Evolutionary conservation across 1,284 basidiomycete genomes (phyloP).

Genomic region (Ceratobasidium sp.): DNA sequence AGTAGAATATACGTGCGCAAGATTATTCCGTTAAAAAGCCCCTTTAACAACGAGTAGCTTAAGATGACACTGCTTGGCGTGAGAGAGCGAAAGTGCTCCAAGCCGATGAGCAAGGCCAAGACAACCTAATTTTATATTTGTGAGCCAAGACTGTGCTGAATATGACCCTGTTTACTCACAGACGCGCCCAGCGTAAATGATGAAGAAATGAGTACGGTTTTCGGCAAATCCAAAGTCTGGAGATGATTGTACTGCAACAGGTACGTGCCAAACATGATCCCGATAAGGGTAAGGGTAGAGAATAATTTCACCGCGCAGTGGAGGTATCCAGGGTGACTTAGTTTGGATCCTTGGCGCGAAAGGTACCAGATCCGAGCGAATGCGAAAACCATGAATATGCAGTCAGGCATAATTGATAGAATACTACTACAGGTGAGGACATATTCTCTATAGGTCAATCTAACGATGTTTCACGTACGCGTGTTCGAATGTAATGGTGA

Average conservation of each 20-base stretch:
- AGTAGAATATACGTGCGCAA: no score
- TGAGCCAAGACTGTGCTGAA: not conserved
- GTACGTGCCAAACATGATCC: not conserved
- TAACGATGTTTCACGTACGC: not conserved
- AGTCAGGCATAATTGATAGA: slow-evolving; percentile 1
- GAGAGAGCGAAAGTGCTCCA: slow-evolving; percentile 28
- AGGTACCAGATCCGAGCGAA: slow-evolving; percentile 9
- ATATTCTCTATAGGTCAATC: not conserved
- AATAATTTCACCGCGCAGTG: not conserved
- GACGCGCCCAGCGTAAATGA: not conserved
- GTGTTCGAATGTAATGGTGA: slow-evolving; percentile 17
- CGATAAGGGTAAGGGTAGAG: not conserved
- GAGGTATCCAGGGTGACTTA: not conserved
- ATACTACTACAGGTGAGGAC: not conserved
- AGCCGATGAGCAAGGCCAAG: not conserved
- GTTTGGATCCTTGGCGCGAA: not conserved
- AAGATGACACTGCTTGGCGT: slow-evolving; percentile 7
- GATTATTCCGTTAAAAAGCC: not conserved
- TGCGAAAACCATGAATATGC: not conserved
- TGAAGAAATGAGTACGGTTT: not conserved
- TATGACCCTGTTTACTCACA: not conserved
- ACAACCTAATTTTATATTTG: no score
- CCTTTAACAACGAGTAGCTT: slow-evolving; percentile 12
- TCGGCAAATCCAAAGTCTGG: not conserved
- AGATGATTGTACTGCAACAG: not conserved